Conservation (phyloP, 257 asterid species). For the Jacaranda copaia region DNA sequence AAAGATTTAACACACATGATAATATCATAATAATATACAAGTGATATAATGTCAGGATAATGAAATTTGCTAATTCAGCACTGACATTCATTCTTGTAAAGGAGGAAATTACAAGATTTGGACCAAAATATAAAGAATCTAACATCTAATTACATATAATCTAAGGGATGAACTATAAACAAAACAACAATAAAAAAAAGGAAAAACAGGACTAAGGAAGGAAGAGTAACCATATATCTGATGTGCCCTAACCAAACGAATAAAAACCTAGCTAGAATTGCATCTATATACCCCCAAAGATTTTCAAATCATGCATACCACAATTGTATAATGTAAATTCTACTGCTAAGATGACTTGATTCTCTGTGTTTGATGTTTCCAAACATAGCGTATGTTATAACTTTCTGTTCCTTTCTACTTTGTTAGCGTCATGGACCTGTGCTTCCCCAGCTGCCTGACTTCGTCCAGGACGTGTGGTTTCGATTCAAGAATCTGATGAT, state of each 20-base stretch:
- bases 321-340: background rate
- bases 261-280: background rate
- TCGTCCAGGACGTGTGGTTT: background rate
- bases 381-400: no score
- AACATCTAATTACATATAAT: background rate
- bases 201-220: background rate
- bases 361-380: no score
- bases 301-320: no score
- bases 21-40: no score
- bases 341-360: no score
- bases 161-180: constrained; percentile 1
- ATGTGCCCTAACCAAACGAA: background rate
- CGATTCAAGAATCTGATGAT: constrained; percentile 15
- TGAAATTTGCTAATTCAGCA: background rate
- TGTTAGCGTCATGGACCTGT: background rate
- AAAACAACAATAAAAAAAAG: background rate
- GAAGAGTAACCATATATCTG: background rate
- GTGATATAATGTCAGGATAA: background rate
- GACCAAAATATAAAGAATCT: background rate
- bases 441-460: background rate
- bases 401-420: no score
- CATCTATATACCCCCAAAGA: background rate
- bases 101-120: constrained; percentile 25
- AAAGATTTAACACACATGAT: background rate
- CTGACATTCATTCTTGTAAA: constrained; percentile 10